Conservation (phyloP, 768 basidiomycete genomes). For the Suillus brevipes region DNA sequence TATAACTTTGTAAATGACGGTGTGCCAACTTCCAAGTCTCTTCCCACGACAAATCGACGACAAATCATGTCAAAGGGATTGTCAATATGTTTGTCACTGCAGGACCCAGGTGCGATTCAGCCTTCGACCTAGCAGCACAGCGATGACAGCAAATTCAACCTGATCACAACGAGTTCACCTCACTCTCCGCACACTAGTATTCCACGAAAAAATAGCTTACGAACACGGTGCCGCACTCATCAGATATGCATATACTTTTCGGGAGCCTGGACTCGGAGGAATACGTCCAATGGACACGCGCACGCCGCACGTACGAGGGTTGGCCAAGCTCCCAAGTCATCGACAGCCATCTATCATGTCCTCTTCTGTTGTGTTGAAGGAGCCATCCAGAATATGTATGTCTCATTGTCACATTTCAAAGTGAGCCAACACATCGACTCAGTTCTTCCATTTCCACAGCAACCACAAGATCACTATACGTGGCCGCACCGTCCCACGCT, state of each 20-base stretch:
- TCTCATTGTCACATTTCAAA: not conserved
- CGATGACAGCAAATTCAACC: not conserved
- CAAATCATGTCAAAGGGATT: no score
- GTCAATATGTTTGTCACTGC: no score
- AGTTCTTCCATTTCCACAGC: not conserved
- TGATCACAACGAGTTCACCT: not conserved
- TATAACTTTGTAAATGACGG: not conserved
- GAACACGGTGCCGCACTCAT: not conserved
- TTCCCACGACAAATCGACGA: not conserved
- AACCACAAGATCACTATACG: not conserved
- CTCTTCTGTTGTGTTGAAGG: not conserved
- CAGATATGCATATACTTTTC: not conserved
- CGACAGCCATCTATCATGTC: not conserved
- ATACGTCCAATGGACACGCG: not conserved
- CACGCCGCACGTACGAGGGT: not conserved
- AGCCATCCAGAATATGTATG: not conserved
- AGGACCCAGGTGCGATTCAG: no score
- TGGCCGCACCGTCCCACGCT: not conserved
- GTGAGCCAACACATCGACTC: not conserved
- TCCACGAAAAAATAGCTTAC: not conserved
- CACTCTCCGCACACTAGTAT: not conserved
- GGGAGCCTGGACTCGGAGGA: no score
- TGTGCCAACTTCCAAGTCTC: not conserved
- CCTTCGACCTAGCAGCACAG: not conserved
- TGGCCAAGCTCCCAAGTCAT: not conserved